Conservation (phyloP, 768 basidiomycete species). For the Tephrocybe rancida region DNA sequence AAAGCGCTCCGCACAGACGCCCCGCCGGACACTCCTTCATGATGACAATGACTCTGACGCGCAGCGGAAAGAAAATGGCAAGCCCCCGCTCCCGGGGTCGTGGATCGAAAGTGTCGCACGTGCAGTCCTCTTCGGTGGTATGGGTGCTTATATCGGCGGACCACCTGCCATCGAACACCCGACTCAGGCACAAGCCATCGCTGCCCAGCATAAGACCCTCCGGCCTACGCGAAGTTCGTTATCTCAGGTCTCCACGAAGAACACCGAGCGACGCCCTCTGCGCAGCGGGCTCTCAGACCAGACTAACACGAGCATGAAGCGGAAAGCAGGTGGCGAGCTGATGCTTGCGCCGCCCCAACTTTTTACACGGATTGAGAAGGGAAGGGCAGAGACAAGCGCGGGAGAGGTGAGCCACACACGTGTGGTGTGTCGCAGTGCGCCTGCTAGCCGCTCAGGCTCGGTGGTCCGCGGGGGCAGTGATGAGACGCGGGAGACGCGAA, state of each 20-base stretch:
- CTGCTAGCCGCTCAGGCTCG: slow-evolving; percentile 63
- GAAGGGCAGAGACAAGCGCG: slow-evolving; percentile 34
- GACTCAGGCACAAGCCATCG: not conserved
- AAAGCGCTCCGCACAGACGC: slow-evolving; percentile 36
- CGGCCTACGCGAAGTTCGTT: slow-evolving; percentile 42
- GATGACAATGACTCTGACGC: slow-evolving; percentile 28
- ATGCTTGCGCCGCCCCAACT: slow-evolving; percentile 37
- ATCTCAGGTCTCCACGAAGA: slow-evolving; percentile 32
- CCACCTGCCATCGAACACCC: slow-evolving; percentile 23
- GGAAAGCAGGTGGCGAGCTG: slow-evolving; percentile 12
- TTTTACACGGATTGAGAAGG: slow-evolving; percentile 36
- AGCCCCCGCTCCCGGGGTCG: slow-evolving; percentile 63
- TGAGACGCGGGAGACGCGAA: slow-evolving; percentile 22
- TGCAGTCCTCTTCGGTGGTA: slow-evolving; percentile 59
- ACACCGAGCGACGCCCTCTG: slow-evolving; percentile 4
- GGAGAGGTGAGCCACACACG: slow-evolving; percentile 51
- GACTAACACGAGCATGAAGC: slow-evolving; percentile 27
- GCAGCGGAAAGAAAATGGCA: slow-evolving; percentile 30
- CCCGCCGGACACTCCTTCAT: slow-evolving; percentile 30
- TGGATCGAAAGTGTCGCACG: slow-evolving; percentile 75
- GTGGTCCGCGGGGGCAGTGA: slow-evolving; percentile 28
- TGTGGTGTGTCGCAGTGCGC: slow-evolving; percentile 73
- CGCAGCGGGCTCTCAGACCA: slow-evolving; percentile 37
- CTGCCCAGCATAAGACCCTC: slow-evolving; percentile 21
- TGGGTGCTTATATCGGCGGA: slow-evolving; percentile 47